Conservation (phyloP, 2,329 filamentous ascomycete genomes). For the Diaporthe longicolla region DNA sequence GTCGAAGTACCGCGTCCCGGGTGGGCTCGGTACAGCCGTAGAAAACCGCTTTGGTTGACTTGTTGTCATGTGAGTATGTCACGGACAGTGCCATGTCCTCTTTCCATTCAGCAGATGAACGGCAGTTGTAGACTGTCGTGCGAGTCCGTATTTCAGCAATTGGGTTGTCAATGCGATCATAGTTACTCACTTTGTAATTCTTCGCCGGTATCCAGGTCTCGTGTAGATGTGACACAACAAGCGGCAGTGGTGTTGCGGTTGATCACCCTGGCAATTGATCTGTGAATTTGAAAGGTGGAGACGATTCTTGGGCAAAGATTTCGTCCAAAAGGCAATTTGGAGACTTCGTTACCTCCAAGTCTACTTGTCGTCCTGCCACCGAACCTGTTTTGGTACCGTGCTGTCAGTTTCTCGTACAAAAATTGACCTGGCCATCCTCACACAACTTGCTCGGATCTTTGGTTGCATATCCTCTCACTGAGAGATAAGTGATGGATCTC, state of each 20-base stretch:
- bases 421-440: too few species aligned
- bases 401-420: background rate
- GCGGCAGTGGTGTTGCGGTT: slow-evolving; percentile 24
- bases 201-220: background rate
- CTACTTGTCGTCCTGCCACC: background rate
- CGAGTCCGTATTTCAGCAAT: background rate
- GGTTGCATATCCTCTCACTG: background rate
- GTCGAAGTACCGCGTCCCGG: background rate
- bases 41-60: slow-evolving; percentile 4
- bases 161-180: background rate
- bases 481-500: background rate
- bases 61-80: background rate
- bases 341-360: slow-evolving; percentile 3
- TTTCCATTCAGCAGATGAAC: slow-evolving; percentile 17
- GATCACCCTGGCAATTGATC: slow-evolving; percentile 24
- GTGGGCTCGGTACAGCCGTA: background rate
- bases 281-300: slow-evolving; percentile 7
- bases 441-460: background rate
- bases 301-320: slow-evolving; percentile 7
- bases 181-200: background rate
- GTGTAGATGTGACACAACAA: background rate
- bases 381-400: background rate
- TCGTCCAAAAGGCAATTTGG: slow-evolving; percentile 11
- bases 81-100: slow-evolving; percentile 12
- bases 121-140: slow-evolving; percentile 22